Conservation (phyloP, 169 alveolate genomes). For the Eimeria brunetti region DNA sequence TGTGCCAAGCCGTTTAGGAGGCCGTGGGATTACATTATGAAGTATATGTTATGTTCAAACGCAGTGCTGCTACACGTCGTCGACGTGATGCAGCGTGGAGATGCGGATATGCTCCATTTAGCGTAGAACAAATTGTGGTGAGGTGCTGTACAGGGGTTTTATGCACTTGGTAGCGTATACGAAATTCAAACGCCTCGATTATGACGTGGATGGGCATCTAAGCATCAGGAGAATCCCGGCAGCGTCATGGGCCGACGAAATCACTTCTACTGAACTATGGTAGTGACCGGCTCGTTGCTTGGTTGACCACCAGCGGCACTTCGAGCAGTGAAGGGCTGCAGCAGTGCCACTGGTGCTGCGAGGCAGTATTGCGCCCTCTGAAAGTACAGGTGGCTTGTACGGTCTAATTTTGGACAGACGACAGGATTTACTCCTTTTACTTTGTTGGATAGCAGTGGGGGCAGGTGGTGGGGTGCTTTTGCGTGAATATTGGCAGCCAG, state of each 20-base stretch:
- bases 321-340: not conserved
- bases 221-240: not conserved
- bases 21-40: constrained; percentile 5
- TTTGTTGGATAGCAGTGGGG: not conserved
- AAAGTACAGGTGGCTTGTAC: constrained; percentile 31
- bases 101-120: not conserved
- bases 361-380: constrained; percentile 30
- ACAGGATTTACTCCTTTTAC: not conserved
- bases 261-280: constrained; percentile 4
- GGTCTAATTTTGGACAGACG: constrained; percentile 16
- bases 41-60: not conserved
- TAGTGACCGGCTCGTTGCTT: constrained; percentile 25
- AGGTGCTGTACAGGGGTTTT: not conserved
- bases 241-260: not conserved
- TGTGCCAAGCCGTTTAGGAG: not conserved
- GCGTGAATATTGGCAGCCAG: not conserved
- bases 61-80: constrained; percentile 8
- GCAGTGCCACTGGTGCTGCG: constrained; percentile 5
- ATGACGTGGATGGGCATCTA: not conserved
- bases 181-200: not conserved
- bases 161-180: constrained; percentile 15
- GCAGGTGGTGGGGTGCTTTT: not conserved
- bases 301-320: constrained; percentile 31
- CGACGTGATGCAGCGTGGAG: constrained; percentile 7
- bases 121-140: not conserved